Percentiles rank a stretch among this genome's conserved stretches.
These are phyloP conservation scores for Coemansia reversa DNA, from an alignment of 192 early-diverging fungal species.

Conservation along the genomic window DNA sequence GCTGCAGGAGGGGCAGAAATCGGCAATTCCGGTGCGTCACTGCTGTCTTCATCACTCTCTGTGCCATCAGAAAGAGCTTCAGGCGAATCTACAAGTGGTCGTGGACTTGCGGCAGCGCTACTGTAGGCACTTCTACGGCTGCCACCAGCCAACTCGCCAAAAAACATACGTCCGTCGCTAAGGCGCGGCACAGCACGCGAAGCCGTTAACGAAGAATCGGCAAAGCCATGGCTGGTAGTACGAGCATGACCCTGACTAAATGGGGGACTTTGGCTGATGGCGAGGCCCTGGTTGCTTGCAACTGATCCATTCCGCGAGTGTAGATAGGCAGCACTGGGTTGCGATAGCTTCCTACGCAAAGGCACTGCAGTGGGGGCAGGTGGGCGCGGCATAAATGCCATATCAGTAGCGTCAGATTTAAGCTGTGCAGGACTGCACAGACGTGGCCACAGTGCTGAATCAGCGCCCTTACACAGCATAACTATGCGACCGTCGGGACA, in stretches of 20 bases:
- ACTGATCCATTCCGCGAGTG: slow-evolving; percentile 47
- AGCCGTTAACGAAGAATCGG: not conserved
- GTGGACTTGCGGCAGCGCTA: no score
- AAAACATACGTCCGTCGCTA: slow-evolving; percentile 12
- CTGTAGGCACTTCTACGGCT: not conserved
- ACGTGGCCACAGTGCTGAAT: slow-evolving; percentile 79
- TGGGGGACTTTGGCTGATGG: no score
- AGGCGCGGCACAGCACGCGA: slow-evolving; percentile 1
- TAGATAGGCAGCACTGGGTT: slow-evolving; percentile 41
- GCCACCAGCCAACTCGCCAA: slow-evolving; percentile 7
- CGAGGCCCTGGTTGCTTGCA: slow-evolving; percentile 22
- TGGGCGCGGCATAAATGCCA: slow-evolving; percentile 34
- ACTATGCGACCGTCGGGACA: slow-evolving; percentile 73
- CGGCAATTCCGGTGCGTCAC: not conserved
- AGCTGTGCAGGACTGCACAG: slow-evolving; percentile 31
- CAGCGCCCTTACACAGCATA: slow-evolving; percentile 88
- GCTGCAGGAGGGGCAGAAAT: not conserved
- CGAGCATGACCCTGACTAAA: no score
- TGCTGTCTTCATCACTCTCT: not conserved
- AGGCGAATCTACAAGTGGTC: no score
- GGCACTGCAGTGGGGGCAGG: slow-evolving; percentile 11
- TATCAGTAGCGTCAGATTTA: slow-evolving; percentile 20
- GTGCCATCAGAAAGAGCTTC: not conserved
- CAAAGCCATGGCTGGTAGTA: no score
- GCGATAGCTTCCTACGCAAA: slow-evolving; percentile 36